These are phyloP conservation scores for Neltuma alba DNA, from an alignment of 306 rosid species.

Conservation along the genomic window DNA sequence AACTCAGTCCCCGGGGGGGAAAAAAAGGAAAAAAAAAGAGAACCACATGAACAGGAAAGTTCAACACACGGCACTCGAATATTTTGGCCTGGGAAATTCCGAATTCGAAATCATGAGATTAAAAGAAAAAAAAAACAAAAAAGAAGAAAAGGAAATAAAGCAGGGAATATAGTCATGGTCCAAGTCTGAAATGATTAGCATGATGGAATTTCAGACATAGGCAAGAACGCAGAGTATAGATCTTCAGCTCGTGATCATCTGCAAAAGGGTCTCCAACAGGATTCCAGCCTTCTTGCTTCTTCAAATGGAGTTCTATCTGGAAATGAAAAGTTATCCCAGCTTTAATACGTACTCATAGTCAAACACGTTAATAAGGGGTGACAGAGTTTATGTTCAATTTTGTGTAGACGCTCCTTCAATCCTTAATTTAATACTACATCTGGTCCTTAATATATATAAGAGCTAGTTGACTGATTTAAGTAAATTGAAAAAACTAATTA, in stretches of 20 bases:
- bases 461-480: too few relatives aligned
- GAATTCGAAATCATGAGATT: conserved; percentile 33
- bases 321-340: not conserved
- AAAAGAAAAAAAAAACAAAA: not conserved
- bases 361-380: too few relatives aligned
- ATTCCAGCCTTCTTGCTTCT: conserved; percentile 38
- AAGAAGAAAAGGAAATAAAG: not conserved
- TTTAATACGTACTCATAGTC: not conserved
- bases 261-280: conserved; percentile 39
- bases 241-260: conserved; percentile 42
- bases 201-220: conserved; percentile 4
- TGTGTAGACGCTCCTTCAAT: too few relatives aligned
- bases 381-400: not conserved
- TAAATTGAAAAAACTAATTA: too few relatives aligned
- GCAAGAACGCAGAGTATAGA: conserved; percentile 16
- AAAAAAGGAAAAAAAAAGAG: too few relatives aligned
- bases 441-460: too few relatives aligned
- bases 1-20: too few relatives aligned
- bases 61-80: conserved; percentile 25
- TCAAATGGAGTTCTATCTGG: conserved; percentile 8
- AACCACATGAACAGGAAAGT: not conserved
- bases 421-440: too few relatives aligned
- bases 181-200: conserved; percentile 39
- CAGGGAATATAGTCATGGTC: conserved; percentile 7
- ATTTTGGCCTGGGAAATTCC: conserved; percentile 25